Base-by-base conservation (phyloP, 2,329 filamentous ascomycete genomes). In the Sordariomycetes sp. region DNA sequence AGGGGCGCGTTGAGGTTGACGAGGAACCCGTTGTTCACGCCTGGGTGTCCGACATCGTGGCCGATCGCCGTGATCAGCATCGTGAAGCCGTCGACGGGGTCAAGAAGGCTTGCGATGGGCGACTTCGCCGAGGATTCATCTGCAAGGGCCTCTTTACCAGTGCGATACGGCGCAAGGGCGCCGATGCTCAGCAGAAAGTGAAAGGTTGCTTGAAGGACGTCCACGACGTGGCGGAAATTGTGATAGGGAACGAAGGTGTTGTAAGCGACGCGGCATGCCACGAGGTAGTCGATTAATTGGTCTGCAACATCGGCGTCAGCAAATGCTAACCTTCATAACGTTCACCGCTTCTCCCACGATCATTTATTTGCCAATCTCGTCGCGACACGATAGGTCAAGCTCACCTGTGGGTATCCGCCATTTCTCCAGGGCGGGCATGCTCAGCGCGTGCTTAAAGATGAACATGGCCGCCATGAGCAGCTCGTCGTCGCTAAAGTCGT, bases 11-110 rank as follows among this genome's bases (percentile, higher is more conserved):
- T 96, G 35, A 96, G 80, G 35, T 89, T 90, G 20, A 96, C 85
- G 5, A 99, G 76, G 67, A 99, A 99, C 34, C 92, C 90, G 68
- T 99, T 99, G 74, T 97, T 99, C 65, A 99, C 94, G 57, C 94
- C 94, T 0, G 94, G 94, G 67, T 99, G 94, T 24, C 94, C 94
- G 45, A 97, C 94, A 68, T 99, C 94, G 64, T 99, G 94, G 50
- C 94, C 94, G 65, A 99, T 95, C n/a, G 94, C 94, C 10, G 92
- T 92, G 62, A 97, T 86, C 52, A 99, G 78, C 2, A 99, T 79
- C 0, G 90, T 92, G 56, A 99, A 76, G 5, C 88, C 89, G 69
- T 97, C 91, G 62, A 95, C 89, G 0, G 92, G 90, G 54, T 81
- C 79, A n/a, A 99, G 75, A 25, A 97, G 75, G 52, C 79, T 75